These are phyloP conservation scores for Persicaria maculosa DNA, from an alignment of 148 eudicot genomes.

Conservation along the genomic window DNA sequence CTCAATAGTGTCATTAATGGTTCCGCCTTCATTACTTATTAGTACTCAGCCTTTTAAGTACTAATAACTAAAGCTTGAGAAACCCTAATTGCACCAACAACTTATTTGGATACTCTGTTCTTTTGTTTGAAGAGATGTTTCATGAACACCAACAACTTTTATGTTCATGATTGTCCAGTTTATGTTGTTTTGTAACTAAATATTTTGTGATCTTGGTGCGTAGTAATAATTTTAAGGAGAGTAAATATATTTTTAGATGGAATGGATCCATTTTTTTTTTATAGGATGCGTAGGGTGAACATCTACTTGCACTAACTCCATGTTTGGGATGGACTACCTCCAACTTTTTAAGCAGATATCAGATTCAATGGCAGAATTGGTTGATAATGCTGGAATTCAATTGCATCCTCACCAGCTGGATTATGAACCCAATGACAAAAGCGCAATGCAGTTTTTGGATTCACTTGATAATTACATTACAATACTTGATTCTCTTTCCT, in stretches of 20 bases:
- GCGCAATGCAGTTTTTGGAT: conserved; percentile 57
- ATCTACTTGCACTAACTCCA: neutral
- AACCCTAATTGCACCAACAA: too few relatives aligned
- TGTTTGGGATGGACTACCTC: neutral
- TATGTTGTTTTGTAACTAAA: too few relatives aligned
- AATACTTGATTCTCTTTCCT: conserved; percentile 50
- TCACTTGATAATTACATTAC: conserved; percentile 58
- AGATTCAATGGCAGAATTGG: conserved; percentile 6
- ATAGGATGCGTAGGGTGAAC: too few relatives aligned
- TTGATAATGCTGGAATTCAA: conserved; percentile 4
- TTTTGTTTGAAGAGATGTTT: too few relatives aligned
- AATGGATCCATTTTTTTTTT: too few relatives aligned
- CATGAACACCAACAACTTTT: too few relatives aligned
- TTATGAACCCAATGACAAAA: conserved; percentile 18
- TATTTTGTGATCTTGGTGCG: too few relatives aligned
- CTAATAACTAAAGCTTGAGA: too few relatives aligned
- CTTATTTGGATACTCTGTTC: too few relatives aligned
- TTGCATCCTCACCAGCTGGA: neutral
- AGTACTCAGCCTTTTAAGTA: neutral
- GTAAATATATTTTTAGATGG: too few relatives aligned
- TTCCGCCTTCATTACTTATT: neutral
- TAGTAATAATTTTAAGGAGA: too few relatives aligned
- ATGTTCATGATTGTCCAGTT: too few relatives aligned
- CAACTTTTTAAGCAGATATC: neutral
- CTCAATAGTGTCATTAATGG: neutral